Evolutionary conservation across 2,329 filamentous ascomycete species (phyloP).

Genomic region (Cordyceps tenuipes): DNA sequence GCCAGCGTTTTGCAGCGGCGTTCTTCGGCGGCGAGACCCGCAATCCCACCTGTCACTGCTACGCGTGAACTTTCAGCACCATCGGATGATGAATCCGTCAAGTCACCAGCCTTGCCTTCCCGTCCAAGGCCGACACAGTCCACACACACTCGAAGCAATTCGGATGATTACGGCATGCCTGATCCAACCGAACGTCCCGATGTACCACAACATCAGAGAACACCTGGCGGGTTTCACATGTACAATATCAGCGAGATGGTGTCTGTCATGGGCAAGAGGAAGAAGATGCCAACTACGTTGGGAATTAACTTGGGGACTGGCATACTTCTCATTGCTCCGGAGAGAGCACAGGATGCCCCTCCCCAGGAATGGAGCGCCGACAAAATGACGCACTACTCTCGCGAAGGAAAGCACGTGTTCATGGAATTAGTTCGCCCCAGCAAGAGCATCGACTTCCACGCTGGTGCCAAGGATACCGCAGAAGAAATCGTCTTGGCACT

Average conservation of each 20-base stretch:
- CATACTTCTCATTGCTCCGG: constrained; percentile 82
- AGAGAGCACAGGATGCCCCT: constrained; percentile 72
- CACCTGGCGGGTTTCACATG: constrained; percentile 78
- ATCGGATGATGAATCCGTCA: constrained; percentile 23
- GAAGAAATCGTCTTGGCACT: constrained; percentile 84
- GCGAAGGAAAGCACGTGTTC: constrained; percentile 97
- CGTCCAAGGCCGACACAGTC: constrained; percentile 21
- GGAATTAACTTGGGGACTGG: constrained; percentile 89
- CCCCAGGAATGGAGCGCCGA: constrained; percentile 91
- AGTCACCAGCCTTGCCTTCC: constrained; percentile 32
- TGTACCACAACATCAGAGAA: constrained; percentile 37
- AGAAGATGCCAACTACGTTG: constrained; percentile 96
- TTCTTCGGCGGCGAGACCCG: constrained; percentile 18
- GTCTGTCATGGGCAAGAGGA: constrained; percentile 91
- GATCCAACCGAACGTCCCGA: constrained; percentile 23
- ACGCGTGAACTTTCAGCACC: neutral
- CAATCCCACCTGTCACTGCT: constrained; percentile 2
- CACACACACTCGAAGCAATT: constrained; percentile 14
- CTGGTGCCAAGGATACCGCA: constrained; percentile 92
- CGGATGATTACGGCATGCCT: constrained; percentile 27
- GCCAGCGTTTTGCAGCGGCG: constrained; percentile 48
- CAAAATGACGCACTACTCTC: constrained; percentile 93
- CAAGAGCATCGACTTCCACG: constrained; percentile 94
- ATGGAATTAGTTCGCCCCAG: constrained; percentile 85
- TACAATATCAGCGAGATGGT: constrained; percentile 98